These are phyloP conservation scores for Scorias spongiosa DNA, from an alignment of 2,329 filamentous ascomycete species.

Conservation along the genomic window DNA sequence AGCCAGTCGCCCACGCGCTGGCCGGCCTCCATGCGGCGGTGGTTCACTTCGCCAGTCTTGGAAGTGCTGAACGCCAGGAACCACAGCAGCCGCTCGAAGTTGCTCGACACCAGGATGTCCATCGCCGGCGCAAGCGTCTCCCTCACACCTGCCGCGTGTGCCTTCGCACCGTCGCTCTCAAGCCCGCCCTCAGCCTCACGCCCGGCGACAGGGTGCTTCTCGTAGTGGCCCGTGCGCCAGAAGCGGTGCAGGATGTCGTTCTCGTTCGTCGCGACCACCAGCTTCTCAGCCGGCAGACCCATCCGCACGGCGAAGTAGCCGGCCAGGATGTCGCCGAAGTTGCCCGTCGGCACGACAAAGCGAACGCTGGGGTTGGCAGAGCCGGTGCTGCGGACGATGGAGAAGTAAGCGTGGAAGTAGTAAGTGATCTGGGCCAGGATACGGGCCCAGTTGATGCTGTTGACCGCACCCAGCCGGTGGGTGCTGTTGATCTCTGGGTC, in stretches of 20 bases:
- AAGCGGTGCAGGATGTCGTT: conserved; percentile 96
- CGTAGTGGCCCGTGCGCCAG: conserved; percentile 79
- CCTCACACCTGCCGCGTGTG: conserved; percentile 59
- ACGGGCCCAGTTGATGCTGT: conserved; percentile 91
- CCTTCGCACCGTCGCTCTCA: conserved; percentile 41
- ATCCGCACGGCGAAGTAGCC: conserved; percentile 86
- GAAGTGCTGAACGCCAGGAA: conserved; percentile 67
- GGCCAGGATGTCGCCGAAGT: conserved; percentile 89
- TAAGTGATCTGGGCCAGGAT: conserved; percentile 95
- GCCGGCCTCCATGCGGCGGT: conserved; percentile 39
- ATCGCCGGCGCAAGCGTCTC: conserved; percentile 91
- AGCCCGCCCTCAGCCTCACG: conserved; percentile 40
- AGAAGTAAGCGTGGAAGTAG: conserved; percentile 92
- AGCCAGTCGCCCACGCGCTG: conserved; percentile 69
- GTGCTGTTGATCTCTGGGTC: conserved; percentile 70
- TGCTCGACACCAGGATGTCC: conserved; percentile 92
- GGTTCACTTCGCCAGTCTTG: conserved; percentile 24
- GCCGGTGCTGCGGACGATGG: conserved; percentile 45
- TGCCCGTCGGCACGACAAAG: conserved; percentile 85
- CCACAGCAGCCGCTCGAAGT: conserved; percentile 94
- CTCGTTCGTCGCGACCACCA: conserved; percentile 88
- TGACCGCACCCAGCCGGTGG: conserved; percentile 79
- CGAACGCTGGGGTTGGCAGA: conserved; percentile 57
- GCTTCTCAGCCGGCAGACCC: conserved; percentile 75
- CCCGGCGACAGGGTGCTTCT: conserved; percentile 58